These are phyloP conservation scores for Ajuga reptans DNA, from an alignment of 305 asterid genomes.

Conservation along the genomic window DNA sequence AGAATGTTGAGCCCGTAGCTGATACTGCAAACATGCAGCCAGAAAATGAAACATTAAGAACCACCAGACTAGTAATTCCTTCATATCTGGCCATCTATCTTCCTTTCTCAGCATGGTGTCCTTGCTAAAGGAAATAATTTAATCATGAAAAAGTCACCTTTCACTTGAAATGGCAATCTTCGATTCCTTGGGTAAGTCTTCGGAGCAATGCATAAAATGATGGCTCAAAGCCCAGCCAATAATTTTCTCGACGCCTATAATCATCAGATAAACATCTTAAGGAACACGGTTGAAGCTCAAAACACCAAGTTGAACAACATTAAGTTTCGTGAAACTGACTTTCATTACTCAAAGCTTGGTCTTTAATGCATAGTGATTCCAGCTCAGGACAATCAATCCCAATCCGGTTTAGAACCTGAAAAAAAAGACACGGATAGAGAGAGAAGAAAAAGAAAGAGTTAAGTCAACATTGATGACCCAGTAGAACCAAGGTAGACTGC, in stretches of 20 bases:
- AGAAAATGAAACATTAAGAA: slow-evolving; percentile 24
- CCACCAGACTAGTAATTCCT: slow-evolving; percentile 11
- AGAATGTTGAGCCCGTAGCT: slow-evolving; percentile 58
- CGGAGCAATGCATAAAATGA: slow-evolving; percentile 62
- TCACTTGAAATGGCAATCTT: slow-evolving; percentile 55
- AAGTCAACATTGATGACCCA: slow-evolving; percentile 6
- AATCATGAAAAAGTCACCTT: slow-evolving; percentile 36
- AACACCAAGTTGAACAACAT: slow-evolving; percentile 13
- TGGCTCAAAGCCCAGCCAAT: slow-evolving; percentile 84
- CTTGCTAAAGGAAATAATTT: slow-evolving; percentile 3
- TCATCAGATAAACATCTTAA: slow-evolving; percentile 19
- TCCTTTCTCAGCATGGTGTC: background rate
- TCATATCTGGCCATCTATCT: background rate
- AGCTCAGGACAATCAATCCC: slow-evolving; percentile 64
- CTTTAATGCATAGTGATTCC: slow-evolving; percentile 59
- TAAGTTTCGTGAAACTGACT: slow-evolving; percentile 39
- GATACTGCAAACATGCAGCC: slow-evolving; percentile 38
- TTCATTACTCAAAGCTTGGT: slow-evolving; percentile 75
- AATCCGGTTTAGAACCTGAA: slow-evolving; percentile 64
- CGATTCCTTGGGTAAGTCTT: slow-evolving; percentile 34
- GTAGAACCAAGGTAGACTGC: background rate
- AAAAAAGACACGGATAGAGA: background rate
- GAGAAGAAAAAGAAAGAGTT: background rate
- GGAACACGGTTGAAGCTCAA: slow-evolving; percentile 21
- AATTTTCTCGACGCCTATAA: slow-evolving; percentile 59